Conservation (phyloP, 768 basidiomycete genomes). For the Pulveroboletus sp. region DNA sequence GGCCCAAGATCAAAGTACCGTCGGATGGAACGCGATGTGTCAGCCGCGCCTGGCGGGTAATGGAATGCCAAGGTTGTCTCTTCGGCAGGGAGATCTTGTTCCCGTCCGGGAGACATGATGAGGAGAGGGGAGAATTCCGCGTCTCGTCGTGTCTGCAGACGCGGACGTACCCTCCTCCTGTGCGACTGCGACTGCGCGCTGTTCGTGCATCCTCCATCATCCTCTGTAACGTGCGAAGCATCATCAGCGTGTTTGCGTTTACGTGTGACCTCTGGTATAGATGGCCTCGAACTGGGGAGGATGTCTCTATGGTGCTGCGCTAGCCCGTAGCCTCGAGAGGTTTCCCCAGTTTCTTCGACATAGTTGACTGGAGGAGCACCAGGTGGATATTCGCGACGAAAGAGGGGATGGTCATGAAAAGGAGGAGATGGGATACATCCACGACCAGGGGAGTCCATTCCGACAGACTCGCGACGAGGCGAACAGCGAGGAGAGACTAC, state of each 20-base stretch:
- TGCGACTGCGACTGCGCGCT: neutral
- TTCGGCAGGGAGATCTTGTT: neutral
- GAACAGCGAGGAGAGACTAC: neutral
- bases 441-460: neutral
- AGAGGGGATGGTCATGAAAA: neutral
- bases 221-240: neutral
- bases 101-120: conserved; percentile 10
- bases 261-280: neutral
- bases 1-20: neutral
- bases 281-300: neutral
- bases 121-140: conserved; percentile 25
- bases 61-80: conserved; percentile 1
- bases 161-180: conserved; percentile 10
- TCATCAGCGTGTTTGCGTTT: conserved; percentile 19
- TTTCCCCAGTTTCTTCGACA: neutral
- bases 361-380: neutral
- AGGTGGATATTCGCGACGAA: neutral
- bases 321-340: neutral
- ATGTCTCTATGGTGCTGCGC: neutral
- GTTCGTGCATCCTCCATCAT: neutral
- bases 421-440: neutral
- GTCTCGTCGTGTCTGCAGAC: conserved; percentile 4
- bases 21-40: conserved; percentile 1
- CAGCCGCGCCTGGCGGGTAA: neutral
- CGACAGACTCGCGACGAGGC: neutral